phyloP scores from a whole-genome alignment of 352 stramenopile species.

The Globisporangium acanthophoron region DNA sequence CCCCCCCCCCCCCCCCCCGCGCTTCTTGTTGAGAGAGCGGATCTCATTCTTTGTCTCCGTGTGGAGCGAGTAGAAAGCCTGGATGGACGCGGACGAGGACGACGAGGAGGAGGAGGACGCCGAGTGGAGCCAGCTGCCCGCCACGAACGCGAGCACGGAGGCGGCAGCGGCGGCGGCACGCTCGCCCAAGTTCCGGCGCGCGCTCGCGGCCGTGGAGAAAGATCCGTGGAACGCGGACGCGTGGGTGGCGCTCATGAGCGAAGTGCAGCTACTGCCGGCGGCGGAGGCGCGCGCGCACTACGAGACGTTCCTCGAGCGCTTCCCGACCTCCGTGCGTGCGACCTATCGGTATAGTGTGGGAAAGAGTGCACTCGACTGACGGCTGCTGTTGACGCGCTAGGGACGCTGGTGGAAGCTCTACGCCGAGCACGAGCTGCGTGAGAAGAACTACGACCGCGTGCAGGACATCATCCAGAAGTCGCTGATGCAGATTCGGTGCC shows the following conservation, averaged over 20 bases:
- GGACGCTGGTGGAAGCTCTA: slow-evolving; percentile 86
- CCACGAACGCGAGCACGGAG: background rate
- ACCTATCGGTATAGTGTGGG: background rate
- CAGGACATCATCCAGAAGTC: slow-evolving; percentile 88
- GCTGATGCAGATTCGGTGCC: slow-evolving; percentile 78
- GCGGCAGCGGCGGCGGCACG: background rate
- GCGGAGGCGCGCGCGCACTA: slow-evolving; percentile 70
- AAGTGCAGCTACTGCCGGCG: slow-evolving; percentile 63
- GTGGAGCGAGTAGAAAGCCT: slow-evolving; percentile 35
- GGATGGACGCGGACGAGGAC: slow-evolving; percentile 71
- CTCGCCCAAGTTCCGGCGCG: slow-evolving; percentile 56
- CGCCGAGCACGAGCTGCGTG: slow-evolving; percentile 77
- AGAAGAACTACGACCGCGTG: slow-evolving; percentile 83
- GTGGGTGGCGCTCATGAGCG: slow-evolving; percentile 76
- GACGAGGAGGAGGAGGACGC: slow-evolving; percentile 83
- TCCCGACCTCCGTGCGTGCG: slow-evolving; percentile 49
- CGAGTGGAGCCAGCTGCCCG: slow-evolving; percentile 53
- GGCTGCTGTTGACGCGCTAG: slow-evolving; percentile 6
- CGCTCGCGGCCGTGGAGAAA: slow-evolving; percentile 40
- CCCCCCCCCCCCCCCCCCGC: background rate
- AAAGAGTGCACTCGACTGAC: background rate
- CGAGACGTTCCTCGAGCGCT: slow-evolving; percentile 64
- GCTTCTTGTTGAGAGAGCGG: background rate
- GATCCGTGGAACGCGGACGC: slow-evolving; percentile 71
- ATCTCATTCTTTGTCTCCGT: background rate